These are phyloP conservation scores for Xylaria sp. DNA, from an alignment of 2,329 filamentous ascomycete genomes.

Conservation along the genomic window DNA sequence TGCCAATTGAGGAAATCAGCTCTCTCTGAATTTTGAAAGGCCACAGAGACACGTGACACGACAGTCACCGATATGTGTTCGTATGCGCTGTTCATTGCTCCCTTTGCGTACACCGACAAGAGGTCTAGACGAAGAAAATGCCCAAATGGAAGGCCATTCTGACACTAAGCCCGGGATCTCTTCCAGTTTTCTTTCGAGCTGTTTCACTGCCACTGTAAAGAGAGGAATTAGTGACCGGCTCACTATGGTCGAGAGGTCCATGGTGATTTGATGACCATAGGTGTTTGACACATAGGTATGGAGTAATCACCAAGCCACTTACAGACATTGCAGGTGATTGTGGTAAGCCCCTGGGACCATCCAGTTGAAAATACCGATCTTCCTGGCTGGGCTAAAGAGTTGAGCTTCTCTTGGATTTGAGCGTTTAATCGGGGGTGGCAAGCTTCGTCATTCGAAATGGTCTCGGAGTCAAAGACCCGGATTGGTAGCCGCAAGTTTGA, in stretches of 20 bases:
- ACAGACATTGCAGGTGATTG: constrained; percentile 68
- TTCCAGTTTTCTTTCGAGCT: constrained; percentile 59
- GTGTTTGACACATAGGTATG: neutral
- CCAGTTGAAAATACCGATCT: constrained; percentile 74
- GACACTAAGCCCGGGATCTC: constrained; percentile 30
- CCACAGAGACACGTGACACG: constrained; percentile 38
- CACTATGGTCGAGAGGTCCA: neutral
- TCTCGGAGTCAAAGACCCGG: constrained; percentile 50
- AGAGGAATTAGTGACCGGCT: neutral
- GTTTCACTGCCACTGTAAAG: constrained; percentile 63
- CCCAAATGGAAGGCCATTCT: constrained; percentile 43
- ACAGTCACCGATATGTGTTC: constrained; percentile 42
- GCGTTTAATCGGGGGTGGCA: constrained; percentile 11
- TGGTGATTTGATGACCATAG: neutral
- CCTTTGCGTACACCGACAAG: constrained; percentile 38
- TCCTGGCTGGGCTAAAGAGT: constrained; percentile 54
- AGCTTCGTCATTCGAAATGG: constrained; percentile 45
- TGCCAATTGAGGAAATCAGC: neutral
- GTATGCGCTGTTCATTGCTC: constrained; percentile 25
- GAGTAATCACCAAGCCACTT: constrained; percentile 2
- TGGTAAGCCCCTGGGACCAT: constrained; percentile 68
- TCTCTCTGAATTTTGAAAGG: constrained; percentile 34
- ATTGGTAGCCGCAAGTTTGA: constrained; percentile 60
- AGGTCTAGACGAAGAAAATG: constrained; percentile 40
- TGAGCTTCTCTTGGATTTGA: constrained; percentile 46